A percentile compares a stretch with the other conserved stretches of the same genome.
Evolutionary conservation across 352 stramenopile genomes (phyloP).

Genomic region (Globisporangium nagaii): DNA sequence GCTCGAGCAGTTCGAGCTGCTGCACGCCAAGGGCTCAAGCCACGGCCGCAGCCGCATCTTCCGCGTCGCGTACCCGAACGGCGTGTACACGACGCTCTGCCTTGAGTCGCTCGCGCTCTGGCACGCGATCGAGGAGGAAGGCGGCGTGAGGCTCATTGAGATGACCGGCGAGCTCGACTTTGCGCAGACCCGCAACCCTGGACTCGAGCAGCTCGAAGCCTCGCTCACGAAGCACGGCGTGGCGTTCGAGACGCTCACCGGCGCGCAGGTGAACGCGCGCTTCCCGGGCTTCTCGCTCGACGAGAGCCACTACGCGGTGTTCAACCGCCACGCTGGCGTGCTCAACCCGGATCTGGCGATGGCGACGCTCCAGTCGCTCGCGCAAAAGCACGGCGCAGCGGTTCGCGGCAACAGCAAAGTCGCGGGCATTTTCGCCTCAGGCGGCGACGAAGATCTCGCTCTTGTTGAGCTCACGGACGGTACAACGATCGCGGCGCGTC

Average conservation of each 20-base stretch:
- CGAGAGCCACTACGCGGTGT: constrained; percentile 34
- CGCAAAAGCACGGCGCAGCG: constrained; percentile 23
- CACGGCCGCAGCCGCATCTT: constrained; percentile 79
- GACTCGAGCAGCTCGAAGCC: constrained; percentile 23
- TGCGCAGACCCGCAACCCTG: constrained; percentile 19
- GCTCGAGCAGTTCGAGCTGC: constrained; percentile 66
- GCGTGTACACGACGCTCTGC: constrained; percentile 65
- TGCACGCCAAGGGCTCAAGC: constrained; percentile 63
- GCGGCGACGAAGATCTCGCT: constrained; percentile 17
- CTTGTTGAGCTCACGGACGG: constrained; percentile 28
- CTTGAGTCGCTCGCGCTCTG: constrained; percentile 54
- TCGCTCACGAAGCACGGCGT: constrained; percentile 25
- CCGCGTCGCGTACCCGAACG: constrained; percentile 72
- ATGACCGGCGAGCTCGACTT: constrained; percentile 66
- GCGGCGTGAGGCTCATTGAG: constrained; percentile 33
- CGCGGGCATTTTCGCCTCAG: constrained; percentile 13
- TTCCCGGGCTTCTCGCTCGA: constrained; percentile 52
- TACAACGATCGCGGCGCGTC: constrained; percentile 13
- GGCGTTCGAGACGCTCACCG: constrained; percentile 38
- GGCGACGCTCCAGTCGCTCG: constrained; percentile 40
- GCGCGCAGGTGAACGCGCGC: constrained; percentile 31
- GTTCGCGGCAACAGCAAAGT: constrained; percentile 36
- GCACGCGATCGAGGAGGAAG: constrained; percentile 37
- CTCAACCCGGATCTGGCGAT: constrained; percentile 53
- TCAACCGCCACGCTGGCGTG: constrained; percentile 36